Evolutionary conservation across 2,329 filamentous ascomycete genomes (phyloP).

Genomic region (Hirsutella rhossiliensis): DNA sequence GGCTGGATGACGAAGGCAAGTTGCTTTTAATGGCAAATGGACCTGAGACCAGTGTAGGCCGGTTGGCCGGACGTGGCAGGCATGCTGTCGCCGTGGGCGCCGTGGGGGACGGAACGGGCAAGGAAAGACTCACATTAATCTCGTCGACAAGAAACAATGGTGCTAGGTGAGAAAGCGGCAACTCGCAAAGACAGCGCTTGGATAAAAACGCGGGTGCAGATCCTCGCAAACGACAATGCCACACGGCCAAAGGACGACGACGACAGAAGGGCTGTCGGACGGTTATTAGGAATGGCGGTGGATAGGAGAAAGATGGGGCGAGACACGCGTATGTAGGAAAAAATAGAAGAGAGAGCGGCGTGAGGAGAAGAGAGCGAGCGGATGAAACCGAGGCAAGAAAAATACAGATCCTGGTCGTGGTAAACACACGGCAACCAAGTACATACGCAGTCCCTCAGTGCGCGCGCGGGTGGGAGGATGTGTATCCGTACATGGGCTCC

Average conservation of each 20-base stretch:
- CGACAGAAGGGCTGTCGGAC: not conserved
- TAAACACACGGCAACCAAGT: not conserved
- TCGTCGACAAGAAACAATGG: constrained; percentile 6
- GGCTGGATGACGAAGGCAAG: not conserved
- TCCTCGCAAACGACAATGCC: too few species aligned
- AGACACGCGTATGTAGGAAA: not conserved
- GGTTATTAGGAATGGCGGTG: not conserved
- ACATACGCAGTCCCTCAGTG: not conserved
- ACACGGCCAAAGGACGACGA: not conserved
- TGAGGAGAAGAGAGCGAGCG: not conserved
- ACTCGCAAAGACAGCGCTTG: not conserved
- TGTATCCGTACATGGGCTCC: not conserved
- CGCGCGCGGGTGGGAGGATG: not conserved
- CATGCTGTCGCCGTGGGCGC: constrained; percentile 13
- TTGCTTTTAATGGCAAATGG: constrained; percentile 1
- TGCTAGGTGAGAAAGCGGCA: not conserved
- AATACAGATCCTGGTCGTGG: constrained; percentile 1
- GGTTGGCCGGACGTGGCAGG: constrained; percentile 16
- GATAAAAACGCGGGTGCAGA: too few species aligned
- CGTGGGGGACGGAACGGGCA: constrained; percentile 13
- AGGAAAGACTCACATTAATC: constrained; percentile 23
- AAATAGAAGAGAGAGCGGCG: not conserved
- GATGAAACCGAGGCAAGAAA: constrained; percentile 3
- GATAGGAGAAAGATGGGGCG: not conserved
- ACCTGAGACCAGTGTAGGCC: constrained; percentile 7